phyloP scores from a whole-genome alignment of 306 rosid species.

The Astragalus membranaceus region DNA sequence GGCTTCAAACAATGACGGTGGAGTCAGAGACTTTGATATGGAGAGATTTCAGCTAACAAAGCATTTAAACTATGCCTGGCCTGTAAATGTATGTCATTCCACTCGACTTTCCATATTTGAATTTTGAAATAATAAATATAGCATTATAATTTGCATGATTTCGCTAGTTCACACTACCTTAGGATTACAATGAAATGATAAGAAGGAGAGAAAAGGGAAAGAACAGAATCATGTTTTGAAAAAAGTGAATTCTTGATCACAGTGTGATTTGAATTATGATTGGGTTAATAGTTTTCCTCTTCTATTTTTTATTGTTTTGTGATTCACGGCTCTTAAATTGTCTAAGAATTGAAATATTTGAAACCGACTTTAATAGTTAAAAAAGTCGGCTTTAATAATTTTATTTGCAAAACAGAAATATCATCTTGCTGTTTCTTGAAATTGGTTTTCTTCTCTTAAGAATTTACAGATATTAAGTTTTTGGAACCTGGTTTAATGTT shows the following conservation, averaged over 20 bases:
- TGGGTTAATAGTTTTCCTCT: neutral
- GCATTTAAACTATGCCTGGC: conserved; percentile 77
- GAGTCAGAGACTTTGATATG: conserved; percentile 80
- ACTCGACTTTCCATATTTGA: conserved; percentile 13
- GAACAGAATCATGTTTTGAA: neutral
- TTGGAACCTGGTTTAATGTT: too few relatives aligned
- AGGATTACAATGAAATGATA: neutral
- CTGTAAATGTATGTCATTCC: conserved; percentile 60
- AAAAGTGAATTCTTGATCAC: neutral
- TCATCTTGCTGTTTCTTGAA: too few relatives aligned
- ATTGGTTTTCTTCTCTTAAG: too few relatives aligned
- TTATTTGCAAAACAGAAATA: too few relatives aligned
- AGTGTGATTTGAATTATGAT: neutral
- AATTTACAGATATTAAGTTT: too few relatives aligned
- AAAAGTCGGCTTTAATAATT: too few relatives aligned
- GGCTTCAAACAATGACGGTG: conserved; percentile 81
- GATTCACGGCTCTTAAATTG: neutral
- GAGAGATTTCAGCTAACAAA: conserved; percentile 80
- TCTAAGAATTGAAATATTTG: neutral
- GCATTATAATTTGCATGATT: neutral
- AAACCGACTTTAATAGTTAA: too few relatives aligned
- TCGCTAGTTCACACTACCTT: neutral
- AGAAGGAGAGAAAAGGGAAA: neutral
- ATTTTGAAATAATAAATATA: neutral
- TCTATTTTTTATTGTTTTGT: neutral